These are phyloP conservation scores for Diophrys sp. DNA, from an alignment of 73 alveolate species.

Conservation along the genomic window DNA sequence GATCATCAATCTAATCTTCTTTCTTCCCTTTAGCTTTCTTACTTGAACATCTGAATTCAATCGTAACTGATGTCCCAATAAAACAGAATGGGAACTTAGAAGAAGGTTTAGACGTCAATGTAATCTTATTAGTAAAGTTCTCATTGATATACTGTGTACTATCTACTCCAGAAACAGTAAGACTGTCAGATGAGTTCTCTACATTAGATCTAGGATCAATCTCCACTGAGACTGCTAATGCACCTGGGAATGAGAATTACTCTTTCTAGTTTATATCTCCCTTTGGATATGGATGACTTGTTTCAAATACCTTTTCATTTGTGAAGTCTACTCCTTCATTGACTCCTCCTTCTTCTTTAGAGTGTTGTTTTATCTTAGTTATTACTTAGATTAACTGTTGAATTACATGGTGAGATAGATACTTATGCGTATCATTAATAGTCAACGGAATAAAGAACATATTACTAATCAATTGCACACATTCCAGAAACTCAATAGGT, in stretches of 20 bases:
- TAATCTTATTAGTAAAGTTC: constrained; percentile 63
- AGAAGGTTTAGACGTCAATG: constrained; percentile 69
- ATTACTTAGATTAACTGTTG: too few relatives aligned
- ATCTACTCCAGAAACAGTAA: constrained; percentile 42
- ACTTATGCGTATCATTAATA: too few relatives aligned
- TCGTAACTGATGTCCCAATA: constrained; percentile 64
- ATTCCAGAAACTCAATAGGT: too few relatives aligned
- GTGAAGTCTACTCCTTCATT: constrained; percentile 82
- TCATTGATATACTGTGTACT: constrained; percentile 61
- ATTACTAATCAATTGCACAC: too few relatives aligned
- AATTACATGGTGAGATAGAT: too few relatives aligned
- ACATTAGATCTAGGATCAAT: constrained; percentile 79
- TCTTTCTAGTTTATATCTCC: constrained; percentile 68
- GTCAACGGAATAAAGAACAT: too few relatives aligned
- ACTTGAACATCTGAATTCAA: constrained; percentile 78
- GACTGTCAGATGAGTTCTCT: constrained; percentile 58
- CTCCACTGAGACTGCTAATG: constrained; percentile 77
- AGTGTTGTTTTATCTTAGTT: too few relatives aligned
- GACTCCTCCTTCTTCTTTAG: too few relatives aligned
- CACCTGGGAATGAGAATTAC: constrained; percentile 71
- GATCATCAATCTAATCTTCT: constrained; percentile 33
- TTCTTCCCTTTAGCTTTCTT: constrained; percentile 17
- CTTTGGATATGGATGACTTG: constrained; percentile 90
- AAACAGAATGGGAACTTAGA: constrained; percentile 53
- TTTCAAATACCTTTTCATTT: constrained; percentile 79